Evolutionary conservation across 1,139 yeast species (phyloP).

Genomic region (Citeromyces siamensis): DNA sequence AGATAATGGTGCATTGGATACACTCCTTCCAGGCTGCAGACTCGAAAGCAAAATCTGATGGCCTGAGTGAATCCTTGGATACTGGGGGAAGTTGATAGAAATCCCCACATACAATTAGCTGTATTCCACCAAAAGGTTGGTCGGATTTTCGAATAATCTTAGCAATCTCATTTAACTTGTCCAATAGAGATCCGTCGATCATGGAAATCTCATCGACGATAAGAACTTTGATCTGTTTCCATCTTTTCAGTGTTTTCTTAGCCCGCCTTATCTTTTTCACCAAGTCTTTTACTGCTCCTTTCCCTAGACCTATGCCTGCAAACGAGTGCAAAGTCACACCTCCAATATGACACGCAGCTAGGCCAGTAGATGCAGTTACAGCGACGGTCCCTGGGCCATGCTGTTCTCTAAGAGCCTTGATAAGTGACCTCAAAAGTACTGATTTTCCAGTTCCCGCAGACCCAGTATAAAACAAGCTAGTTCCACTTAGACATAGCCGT

Average conservation of each 20-base stretch:
- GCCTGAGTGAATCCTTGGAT: conserved; percentile 20
- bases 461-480: conserved; percentile 76
- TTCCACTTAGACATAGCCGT: conserved; percentile 47
- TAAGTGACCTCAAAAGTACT: conserved; percentile 57
- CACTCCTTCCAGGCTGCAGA: conserved; percentile 59
- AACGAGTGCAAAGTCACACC: conserved; percentile 80
- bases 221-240: conserved; percentile 52
- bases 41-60: conserved; percentile 61
- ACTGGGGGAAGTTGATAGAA: conserved; percentile 87
- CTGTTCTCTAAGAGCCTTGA: conserved; percentile 37
- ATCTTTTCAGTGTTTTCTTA: conserved; percentile 38
- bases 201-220: conserved; percentile 77
- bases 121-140: conserved; percentile 73
- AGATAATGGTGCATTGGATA: conserved; percentile 52
- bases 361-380: conserved; percentile 86
- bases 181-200: conserved; percentile 60
- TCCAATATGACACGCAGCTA: conserved; percentile 88
- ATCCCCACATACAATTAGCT: conserved; percentile 69
- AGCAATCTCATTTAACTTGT: conserved; percentile 54
- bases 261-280: conserved; percentile 44
- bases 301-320: conserved; percentile 78
- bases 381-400: conserved; percentile 41
- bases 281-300: conserved; percentile 28
- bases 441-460: conserved; percentile 97
- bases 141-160: conserved; percentile 30